Conservation (phyloP, 176 grass and related monocot species). For the Areca catechu region DNA sequence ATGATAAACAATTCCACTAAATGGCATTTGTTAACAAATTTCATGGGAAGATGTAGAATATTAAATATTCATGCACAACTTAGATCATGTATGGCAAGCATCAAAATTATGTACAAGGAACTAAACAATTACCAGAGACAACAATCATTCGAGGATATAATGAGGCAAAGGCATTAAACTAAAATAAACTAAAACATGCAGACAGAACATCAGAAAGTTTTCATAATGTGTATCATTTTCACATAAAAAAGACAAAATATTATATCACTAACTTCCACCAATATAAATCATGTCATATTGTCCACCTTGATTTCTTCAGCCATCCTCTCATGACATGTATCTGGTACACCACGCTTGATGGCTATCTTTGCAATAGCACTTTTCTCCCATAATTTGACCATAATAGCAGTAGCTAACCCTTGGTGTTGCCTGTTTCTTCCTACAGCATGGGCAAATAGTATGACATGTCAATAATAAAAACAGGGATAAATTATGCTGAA, state of each 20-base stretch:
- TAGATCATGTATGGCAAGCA: too few relatives aligned
- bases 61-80: too few relatives aligned
- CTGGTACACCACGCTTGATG: constrained; percentile 78
- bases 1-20: too few relatives aligned
- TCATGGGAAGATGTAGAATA: too few relatives aligned
- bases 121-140: too few relatives aligned
- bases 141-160: too few relatives aligned
- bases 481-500: not conserved
- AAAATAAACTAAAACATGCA: too few relatives aligned
- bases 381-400: constrained; percentile 97
- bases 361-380: constrained; percentile 89
- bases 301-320: constrained; percentile 89
- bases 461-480: not conserved
- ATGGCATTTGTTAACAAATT: too few relatives aligned
- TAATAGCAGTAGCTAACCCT: constrained; percentile 82
- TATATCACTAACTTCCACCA: not conserved
- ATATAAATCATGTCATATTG: constrained; percentile 8
- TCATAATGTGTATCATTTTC: not conserved
- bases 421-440: constrained; percentile 94
- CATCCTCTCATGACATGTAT: constrained; percentile 77
- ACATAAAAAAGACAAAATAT: not conserved
- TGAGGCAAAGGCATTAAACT: too few relatives aligned
- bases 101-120: too few relatives aligned
- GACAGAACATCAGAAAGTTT: too few relatives aligned
- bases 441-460: constrained; percentile 17